Percentiles rank a stretch among this genome's conserved stretches.
These are phyloP conservation scores for Nitzschia sp. DNA, from an alignment of 108 stramenopile genomes.

Conservation along the genomic window DNA sequence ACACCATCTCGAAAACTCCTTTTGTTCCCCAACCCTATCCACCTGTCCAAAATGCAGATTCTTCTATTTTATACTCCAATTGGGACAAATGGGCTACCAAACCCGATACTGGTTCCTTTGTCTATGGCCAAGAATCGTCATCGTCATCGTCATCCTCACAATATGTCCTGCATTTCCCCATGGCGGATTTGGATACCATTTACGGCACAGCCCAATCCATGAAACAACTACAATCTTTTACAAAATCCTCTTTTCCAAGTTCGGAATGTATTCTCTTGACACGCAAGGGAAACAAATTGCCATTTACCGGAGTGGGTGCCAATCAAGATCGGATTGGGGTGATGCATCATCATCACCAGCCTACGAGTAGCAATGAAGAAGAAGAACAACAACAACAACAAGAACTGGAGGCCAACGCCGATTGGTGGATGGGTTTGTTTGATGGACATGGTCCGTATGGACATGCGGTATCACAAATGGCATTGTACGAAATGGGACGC, in stretches of 20 bases:
- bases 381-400: too few species aligned
- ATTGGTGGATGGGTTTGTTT: constrained; percentile 66
- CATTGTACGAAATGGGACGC: constrained; percentile 38
- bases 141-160: too few species aligned
- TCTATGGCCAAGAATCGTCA: too few species aligned
- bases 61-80: too few species aligned
- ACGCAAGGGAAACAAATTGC: constrained; percentile 15
- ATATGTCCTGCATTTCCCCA: not conserved
- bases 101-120: not conserved
- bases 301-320: constrained; percentile 9
- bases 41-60: not conserved
- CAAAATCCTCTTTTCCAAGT: not conserved
- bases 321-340: constrained; percentile 76
- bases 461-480: constrained; percentile 50
- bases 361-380: not conserved
- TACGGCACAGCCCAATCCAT: not conserved
- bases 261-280: constrained; percentile 13
- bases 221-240: not conserved
- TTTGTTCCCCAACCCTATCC: not conserved
- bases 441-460: constrained; percentile 78
- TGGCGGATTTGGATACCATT: not conserved
- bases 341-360: constrained; percentile 28
- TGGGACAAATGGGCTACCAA: not conserved
- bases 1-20: too few species aligned
- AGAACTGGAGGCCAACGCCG: too few species aligned